Percentiles rank a stretch among this genome's conserved stretches.
Evolutionary conservation across 2,329 filamentous ascomycete genomes (phyloP).

Genomic region (Botryotinia globosa): DNA sequence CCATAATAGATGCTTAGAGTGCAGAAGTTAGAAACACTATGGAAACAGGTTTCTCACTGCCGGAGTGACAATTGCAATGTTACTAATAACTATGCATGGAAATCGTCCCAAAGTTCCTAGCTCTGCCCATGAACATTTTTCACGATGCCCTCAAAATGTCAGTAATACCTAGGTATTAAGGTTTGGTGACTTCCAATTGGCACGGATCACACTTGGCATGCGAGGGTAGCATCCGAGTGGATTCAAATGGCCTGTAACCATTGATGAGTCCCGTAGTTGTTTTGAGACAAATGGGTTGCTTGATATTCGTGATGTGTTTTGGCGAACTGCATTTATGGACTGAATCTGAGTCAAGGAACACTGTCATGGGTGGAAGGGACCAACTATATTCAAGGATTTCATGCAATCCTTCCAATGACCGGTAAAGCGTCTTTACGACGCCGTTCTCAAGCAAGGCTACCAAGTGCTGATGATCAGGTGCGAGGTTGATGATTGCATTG

Average conservation of each 20-base stretch:
- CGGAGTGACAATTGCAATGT: neutral
- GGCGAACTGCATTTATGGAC: neutral
- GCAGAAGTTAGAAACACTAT: neutral
- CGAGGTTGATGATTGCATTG: slow-evolving; percentile 1
- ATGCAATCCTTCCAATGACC: slow-evolving; percentile 8
- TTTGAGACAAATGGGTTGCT: slow-evolving; percentile 13
- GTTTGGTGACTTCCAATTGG: slow-evolving; percentile 4
- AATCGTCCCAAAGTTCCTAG: slow-evolving; percentile 1
- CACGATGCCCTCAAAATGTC: neutral
- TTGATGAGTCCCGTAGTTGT: neutral
- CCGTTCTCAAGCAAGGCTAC: slow-evolving; percentile 21
- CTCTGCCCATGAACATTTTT: neutral
- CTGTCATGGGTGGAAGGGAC: slow-evolving; percentile 12
- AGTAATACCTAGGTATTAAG: neutral
- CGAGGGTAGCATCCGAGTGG: neutral
- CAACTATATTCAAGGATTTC: neutral
- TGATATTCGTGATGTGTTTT: slow-evolving; percentile 12
- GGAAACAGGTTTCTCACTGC: neutral
- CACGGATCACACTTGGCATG: neutral
- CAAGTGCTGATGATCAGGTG: slow-evolving; percentile 8
- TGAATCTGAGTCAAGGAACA: slow-evolving; percentile 3
- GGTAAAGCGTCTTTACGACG: slow-evolving; percentile 9
- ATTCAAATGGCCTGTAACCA: slow-evolving; percentile 3
- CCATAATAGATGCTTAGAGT: neutral
- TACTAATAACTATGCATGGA: neutral